Evolutionary conservation across 306 rosid species (phyloP).

Genomic region (Acacia confusa): DNA sequence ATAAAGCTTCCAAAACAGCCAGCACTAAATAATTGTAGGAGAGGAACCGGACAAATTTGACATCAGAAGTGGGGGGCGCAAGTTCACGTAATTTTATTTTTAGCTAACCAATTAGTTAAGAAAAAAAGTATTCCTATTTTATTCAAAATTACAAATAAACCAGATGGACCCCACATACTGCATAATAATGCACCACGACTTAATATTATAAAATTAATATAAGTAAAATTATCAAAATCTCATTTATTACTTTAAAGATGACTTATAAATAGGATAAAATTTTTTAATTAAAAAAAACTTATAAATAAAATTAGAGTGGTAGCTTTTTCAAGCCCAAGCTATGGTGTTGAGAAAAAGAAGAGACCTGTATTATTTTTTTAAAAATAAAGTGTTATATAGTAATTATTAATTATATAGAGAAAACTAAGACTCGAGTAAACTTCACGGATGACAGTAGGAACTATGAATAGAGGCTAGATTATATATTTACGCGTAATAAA

Average conservation of each 20-base stretch:
- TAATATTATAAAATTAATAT: background rate
- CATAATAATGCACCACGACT: background rate
- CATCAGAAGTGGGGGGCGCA: background rate
- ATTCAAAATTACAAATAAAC: background rate
- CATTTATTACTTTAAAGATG: too few relatives aligned
- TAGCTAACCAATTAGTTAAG: background rate
- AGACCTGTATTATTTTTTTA: too few relatives aligned
- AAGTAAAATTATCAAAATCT: too few relatives aligned
- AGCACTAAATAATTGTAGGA: slow-evolving; percentile 17
- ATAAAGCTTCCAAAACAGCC: slow-evolving; percentile 32
- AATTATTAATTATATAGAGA: too few relatives aligned
- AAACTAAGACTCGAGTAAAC: background rate
- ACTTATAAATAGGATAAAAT: too few relatives aligned
- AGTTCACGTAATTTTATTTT: background rate
- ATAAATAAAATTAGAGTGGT: too few relatives aligned
- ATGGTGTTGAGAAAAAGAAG: too few relatives aligned
- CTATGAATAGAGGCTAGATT: too few relatives aligned
- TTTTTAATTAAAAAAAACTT: too few relatives aligned
- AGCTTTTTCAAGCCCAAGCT: too few relatives aligned
- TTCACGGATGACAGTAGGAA: background rate
- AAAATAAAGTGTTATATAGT: too few relatives aligned
- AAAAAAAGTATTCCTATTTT: background rate
- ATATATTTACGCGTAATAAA: background rate
- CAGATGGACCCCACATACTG: background rate
- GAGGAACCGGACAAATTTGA: background rate